Percentiles rank a stretch among this genome's conserved stretches.
phyloP scores from a whole-genome alignment of 1,284 basidiomycete genomes.

The Stygiomarasmius scandens region DNA sequence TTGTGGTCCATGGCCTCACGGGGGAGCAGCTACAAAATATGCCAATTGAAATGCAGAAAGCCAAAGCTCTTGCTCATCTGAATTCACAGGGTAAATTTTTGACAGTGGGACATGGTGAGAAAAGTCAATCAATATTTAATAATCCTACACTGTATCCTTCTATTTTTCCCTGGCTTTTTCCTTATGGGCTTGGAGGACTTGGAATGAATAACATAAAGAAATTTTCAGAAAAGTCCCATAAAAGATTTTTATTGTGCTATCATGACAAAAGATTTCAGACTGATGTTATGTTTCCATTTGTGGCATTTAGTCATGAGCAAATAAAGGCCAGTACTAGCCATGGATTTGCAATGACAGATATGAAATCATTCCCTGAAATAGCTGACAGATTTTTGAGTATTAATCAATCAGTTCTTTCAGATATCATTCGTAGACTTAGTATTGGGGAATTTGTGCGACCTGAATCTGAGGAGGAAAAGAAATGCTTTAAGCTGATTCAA shows the following conservation, averaged over 20 bases:
- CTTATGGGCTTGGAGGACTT: slow-evolving; percentile 36
- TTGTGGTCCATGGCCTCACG: slow-evolving; percentile 19
- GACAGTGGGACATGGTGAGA: slow-evolving; percentile 24
- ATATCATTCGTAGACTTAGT: slow-evolving; percentile 27
- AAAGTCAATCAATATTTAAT: slow-evolving; percentile 28
- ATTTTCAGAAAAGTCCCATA: slow-evolving; percentile 23
- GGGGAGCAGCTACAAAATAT: slow-evolving; percentile 11
- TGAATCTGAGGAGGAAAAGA: slow-evolving; percentile 33
- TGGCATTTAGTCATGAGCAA: slow-evolving; percentile 33
- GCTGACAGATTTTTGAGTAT: slow-evolving; percentile 20
- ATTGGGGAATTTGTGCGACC: slow-evolving; percentile 28
- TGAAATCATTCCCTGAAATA: slow-evolving; percentile 19
- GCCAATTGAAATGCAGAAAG: slow-evolving; percentile 1
- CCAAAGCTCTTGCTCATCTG: slow-evolving; percentile 27
- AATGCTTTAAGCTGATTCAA: slow-evolving; percentile 34
- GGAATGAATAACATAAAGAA: slow-evolving; percentile 15
- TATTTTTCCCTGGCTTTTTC: slow-evolving; percentile 40
- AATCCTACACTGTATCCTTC: slow-evolving; percentile 32
- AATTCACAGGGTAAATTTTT: slow-evolving; percentile 19
- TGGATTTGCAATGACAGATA: slow-evolving; percentile 26
- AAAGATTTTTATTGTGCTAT: slow-evolving; percentile 27
- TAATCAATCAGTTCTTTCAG: slow-evolving; percentile 16
- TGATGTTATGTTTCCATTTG: slow-evolving; percentile 27
- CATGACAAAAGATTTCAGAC: slow-evolving; percentile 32
- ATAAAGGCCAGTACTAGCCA: slow-evolving; percentile 23